phyloP scores from a whole-genome alignment of 331 rosid genomes.

The Malus hybrid region DNA sequence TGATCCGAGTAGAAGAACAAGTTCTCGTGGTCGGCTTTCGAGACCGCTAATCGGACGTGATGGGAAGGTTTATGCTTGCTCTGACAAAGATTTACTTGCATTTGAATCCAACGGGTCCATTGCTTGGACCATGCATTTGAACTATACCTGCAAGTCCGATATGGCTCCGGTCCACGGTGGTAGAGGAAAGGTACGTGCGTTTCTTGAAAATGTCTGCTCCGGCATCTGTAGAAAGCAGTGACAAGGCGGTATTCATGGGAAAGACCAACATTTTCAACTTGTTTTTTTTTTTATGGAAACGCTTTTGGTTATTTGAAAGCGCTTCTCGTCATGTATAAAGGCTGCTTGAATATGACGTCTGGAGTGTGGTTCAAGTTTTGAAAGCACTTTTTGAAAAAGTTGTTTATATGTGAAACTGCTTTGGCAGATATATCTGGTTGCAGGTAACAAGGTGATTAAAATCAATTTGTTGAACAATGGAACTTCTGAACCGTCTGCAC shows the following conservation, averaged over 20 bases:
- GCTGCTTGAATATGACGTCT: neutral
- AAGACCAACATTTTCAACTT: too few species aligned
- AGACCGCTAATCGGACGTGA: slow-evolving; percentile 49
- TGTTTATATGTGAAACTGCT: neutral
- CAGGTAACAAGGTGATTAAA: slow-evolving; percentile 55
- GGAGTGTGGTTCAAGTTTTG: neutral
- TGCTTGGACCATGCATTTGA: slow-evolving; percentile 51
- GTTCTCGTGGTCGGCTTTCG: slow-evolving; percentile 28
- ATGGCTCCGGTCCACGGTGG: slow-evolving; percentile 53
- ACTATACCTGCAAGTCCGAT: slow-evolving; percentile 37
- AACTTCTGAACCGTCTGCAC: slow-evolving; percentile 28
- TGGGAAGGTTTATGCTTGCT: slow-evolving; percentile 58
- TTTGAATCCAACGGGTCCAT: slow-evolving; percentile 62
- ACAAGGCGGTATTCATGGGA: too few species aligned
- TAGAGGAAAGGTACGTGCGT: slow-evolving; percentile 33
- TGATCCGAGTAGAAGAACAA: slow-evolving; percentile 5
- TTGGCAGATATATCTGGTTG: slow-evolving; percentile 65
- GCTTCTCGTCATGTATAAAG: neutral
- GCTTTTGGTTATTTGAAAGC: neutral
- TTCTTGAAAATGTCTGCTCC: neutral
- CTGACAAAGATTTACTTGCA: slow-evolving; percentile 38
- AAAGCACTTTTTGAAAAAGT: neutral
- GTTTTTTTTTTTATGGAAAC: neutral
- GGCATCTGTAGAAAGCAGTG: too few species aligned
- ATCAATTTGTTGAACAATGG: slow-evolving; percentile 33